These are phyloP conservation scores for Alectoria sarmentosa DNA, from an alignment of 495 filamentous ascomycete genomes.

Conservation along the genomic window DNA sequence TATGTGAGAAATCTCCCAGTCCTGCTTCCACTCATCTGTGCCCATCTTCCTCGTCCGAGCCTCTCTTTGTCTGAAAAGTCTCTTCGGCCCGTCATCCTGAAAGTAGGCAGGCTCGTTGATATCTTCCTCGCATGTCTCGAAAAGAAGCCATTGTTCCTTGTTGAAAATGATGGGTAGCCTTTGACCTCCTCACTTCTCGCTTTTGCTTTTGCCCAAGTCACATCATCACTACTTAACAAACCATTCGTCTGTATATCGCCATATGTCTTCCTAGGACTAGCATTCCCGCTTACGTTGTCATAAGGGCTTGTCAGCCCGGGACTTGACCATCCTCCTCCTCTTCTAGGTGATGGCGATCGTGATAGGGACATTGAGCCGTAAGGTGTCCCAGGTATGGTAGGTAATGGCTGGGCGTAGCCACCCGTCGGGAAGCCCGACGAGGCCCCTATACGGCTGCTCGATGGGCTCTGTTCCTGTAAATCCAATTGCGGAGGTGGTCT, in stretches of 20 bases:
- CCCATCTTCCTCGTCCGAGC: constrained; percentile 46
- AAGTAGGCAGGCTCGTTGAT: constrained; percentile 67
- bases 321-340: constrained; percentile 80
- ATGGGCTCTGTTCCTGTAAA: constrained; percentile 20
- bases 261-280: constrained; percentile 52
- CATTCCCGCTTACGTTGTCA: constrained; percentile 53
- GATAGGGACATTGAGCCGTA: constrained; percentile 62
- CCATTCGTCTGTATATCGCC: constrained; percentile 27
- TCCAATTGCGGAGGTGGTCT: constrained; percentile 24
- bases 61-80: constrained; percentile 75
- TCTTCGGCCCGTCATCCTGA: constrained; percentile 37
- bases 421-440: constrained; percentile 27
- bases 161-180: constrained; percentile 75
- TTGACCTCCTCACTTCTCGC: constrained; percentile 69
- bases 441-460: constrained; percentile 23
- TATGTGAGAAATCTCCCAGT: constrained; percentile 30
- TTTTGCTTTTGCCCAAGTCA: constrained; percentile 75
- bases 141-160: constrained; percentile 74
- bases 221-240: constrained; percentile 40
- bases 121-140: constrained; percentile 67
- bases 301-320: constrained; percentile 62
- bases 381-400: constrained; percentile 27
- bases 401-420: constrained; percentile 26
- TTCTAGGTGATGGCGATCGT: constrained; percentile 73
- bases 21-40: constrained; percentile 28